Conservation (phyloP, 2,329 filamentous ascomycete species). For the Nothophaeocryptopus gaeumannii region DNA sequence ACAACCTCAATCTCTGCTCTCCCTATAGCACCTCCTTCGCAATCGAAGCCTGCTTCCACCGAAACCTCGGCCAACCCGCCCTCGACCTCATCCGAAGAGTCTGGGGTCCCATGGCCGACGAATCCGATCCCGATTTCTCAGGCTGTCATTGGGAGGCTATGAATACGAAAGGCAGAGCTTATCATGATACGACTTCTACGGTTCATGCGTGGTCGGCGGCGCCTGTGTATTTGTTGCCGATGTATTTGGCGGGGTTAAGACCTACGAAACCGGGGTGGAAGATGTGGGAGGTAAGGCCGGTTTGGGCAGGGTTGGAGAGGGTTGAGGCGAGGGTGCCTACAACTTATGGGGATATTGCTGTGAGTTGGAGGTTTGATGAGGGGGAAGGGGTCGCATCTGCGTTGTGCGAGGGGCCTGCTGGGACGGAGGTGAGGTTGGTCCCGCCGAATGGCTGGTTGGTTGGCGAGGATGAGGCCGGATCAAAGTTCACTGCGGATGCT, state of each 20-base stretch:
- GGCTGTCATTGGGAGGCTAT: conserved; percentile 14
- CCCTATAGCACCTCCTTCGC: conserved; percentile 2
- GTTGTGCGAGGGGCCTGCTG: background rate
- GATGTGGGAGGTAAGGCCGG: background rate
- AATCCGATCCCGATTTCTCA: conserved; percentile 7
- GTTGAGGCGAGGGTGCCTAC: background rate
- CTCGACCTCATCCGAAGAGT: conserved; percentile 10
- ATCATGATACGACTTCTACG: conserved; percentile 1
- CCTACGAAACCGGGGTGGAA: background rate
- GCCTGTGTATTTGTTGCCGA: background rate
- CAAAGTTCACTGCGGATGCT: no score
- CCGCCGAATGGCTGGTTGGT: background rate
- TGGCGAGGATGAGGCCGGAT: no score
- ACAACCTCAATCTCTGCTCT: background rate
- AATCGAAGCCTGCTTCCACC: background rate
- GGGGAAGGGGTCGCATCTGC: background rate
- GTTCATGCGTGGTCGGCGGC: conserved; percentile 1
- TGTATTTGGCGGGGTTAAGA: background rate
- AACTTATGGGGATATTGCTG: background rate
- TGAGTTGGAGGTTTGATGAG: background rate
- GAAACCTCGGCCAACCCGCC: background rate
- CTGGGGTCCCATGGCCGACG: conserved; percentile 12
- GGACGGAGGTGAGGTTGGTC: background rate
- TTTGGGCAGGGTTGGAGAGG: background rate
- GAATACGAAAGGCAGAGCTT: background rate